Base-by-base conservation (phyloP, 768 basidiomycete genomes). In the Boletus tylopilopsis region DNA sequence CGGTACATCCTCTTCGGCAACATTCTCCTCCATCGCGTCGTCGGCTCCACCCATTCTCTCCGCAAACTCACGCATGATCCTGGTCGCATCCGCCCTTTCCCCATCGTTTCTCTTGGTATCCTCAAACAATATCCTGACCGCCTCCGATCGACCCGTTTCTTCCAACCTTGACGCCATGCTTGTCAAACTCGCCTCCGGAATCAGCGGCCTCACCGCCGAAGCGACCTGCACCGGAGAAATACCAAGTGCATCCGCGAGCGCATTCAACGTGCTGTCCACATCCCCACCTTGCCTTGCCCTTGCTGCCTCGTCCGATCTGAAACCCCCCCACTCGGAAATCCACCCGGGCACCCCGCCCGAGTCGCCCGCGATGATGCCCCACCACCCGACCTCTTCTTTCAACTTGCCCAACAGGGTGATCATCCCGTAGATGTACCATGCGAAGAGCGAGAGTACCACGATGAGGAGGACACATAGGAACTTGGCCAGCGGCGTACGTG, bases 211-310 rank as follows among this genome's bases (percentile, higher is more conserved):
- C 41, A 88, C 80, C 1, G 85, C 87, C 16, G 71, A 73, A 3
- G 86, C 84, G 1, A 89, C 68, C 32, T 84, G 80, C 34, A 70
- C 67, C 15, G 81, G 72, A 0, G 79, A 75, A 58, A 88, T 76
- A 1, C 84, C 87, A 25, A 89, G 69, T 27, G 76, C 80, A 7
- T 69, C 67, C 11, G 86, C 87, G 11, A 89, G 71, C 13, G 74
- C 78, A 43, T 79, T 76, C 46, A 88, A 78, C 30, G 74, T 71
- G 5, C 73, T 70, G 57, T 87, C 83, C 34, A 88, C 71, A 5
- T 63, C 72, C 5, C 64, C 55, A 10, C 12, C 34, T 24, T 33
- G 12, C 7, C 43, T 32, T 15, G 47, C 50, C 18, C 24, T 15
- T 59, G 23, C 5, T n/a, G n/a, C n/a, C n/a, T n/a, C n/a, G 46